Base-by-base conservation (phyloP, 352 stramenopile species). In the Salisapilia sapeloensis region DNA sequence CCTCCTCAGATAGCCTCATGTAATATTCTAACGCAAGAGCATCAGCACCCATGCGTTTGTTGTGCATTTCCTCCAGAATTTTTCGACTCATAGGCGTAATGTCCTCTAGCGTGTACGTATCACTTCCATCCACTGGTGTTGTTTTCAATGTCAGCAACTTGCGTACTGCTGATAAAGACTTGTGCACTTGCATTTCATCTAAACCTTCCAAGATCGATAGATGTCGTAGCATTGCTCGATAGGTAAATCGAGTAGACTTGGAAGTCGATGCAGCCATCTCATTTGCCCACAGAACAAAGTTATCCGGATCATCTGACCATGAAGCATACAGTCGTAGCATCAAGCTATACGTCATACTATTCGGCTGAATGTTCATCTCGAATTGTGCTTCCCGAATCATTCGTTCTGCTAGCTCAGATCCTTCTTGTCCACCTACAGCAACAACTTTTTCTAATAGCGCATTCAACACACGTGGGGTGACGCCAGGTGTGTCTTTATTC, bases 341-440 rank as follows among this genome's bases (percentile, higher is more conserved):
- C 17, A 84, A 30, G 29, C 64, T 72, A 34, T 76, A 81, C 8
- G 64, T 80, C 69, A 81, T 81, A 8, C 60, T 66, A 31, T 77
- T 81, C 25, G 50, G 2, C 1, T 27, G 40, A 22, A 79, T 52
- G 0, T 40, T 32, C 10, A 81, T 39, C 30, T 56, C 31, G 1
- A 50, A 35, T 20, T 53, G 31, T 2, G 60, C 64, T 1, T 75
- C 49, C 0, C 29, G 28, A 4, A 81, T 47, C 31, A 84, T 53
- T 36, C 52, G 43, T 36, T 84, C 65, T 7, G 65, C 69, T 32
- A 81, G 41, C 11, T 35, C 35, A 28, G 46, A 25, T 84, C 46
- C 17, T 56, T 58, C 29, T 70, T 53, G 15, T 72, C 55, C n/a
- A n/a, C n/a, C n/a, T n/a, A n/a, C n/a, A n/a, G n/a, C n/a, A 16